Base-by-base conservation (phyloP, 1,139 yeast species). In the Blastobotrys raffinosifermentans region DNA sequence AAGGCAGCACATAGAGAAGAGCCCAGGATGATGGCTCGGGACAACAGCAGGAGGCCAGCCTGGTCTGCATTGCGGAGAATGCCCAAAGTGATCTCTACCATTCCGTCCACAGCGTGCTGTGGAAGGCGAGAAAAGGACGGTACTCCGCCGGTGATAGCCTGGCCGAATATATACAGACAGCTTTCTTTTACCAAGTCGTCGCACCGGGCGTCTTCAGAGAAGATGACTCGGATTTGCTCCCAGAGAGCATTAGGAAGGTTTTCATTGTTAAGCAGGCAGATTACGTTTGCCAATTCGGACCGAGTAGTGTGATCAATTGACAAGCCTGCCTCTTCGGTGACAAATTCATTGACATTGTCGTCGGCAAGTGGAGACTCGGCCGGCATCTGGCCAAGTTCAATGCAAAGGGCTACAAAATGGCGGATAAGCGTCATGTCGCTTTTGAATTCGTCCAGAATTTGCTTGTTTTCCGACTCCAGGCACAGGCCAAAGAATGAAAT, bases 311-410 rank as follows among this genome's bases (percentile, higher is more conserved):
- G 40, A 5, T 46, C 49, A 18, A 48, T 35, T 8, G 51, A 45
- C 10, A 45, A 65, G 1, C 87, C 94, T 1, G 84, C 70, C 40
- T 82, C 85, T 30, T 78, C 81, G 4, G 85, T 73, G 4, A 85
- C 82, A 56, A 75, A 86, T 4, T 60, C 63, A 51, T 85, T 84
- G 54, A 77, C 72, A 53, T 86, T 91, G 3, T 63, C 63, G 7
- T 37, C 33, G 7, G 29, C 40, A 4, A 32, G 32, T 14, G 53
- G 60, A 2, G 53, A 51, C 7, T 55, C 59, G 2, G 44, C 40
- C 16, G 64, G 53, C 4, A 67, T 38, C 31, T 53, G 51, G 2
- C 60, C 51, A 19, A 50, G 40, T 4, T 37, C 31, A 4, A 46
- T 29, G 11, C 44, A 36, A 16, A 49, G 32, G 10, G 39, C 40